Conservation (phyloP, 495 filamentous ascomycete genomes). For the Tuber microsphaerosporum region DNA sequence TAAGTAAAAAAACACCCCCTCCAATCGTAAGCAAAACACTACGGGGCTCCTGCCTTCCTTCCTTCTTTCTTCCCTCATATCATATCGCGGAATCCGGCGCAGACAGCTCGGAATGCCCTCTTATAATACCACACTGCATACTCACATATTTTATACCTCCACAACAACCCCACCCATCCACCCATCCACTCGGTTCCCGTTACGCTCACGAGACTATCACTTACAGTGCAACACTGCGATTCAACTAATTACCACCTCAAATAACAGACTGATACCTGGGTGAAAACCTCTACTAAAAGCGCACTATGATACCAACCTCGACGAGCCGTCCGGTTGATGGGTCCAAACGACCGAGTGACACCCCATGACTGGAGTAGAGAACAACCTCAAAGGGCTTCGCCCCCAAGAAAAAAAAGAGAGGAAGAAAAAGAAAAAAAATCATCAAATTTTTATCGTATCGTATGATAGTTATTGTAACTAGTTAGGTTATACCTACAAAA, state of each 20-base stretch:
- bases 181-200: too few species aligned
- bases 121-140: neutral
- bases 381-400: neutral
- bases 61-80: neutral
- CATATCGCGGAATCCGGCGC: neutral
- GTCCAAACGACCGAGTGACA: neutral
- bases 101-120: neutral
- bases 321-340: neutral
- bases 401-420: too few species aligned
- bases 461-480: neutral
- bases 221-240: too few species aligned
- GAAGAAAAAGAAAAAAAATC: neutral
- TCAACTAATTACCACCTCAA: neutral
- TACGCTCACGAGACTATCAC: too few species aligned
- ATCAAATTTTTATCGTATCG: neutral
- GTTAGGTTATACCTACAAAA: neutral
- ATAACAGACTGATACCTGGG: neutral
- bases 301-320: neutral
- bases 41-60: neutral
- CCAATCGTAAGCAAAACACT: neutral
- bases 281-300: neutral
- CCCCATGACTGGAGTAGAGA: neutral
- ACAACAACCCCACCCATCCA: too few species aligned
- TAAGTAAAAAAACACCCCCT: neutral
- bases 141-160: too few species aligned